Base-by-base conservation (phyloP, 176 grass and related monocot species). In the Metroxylon sagu region DNA sequence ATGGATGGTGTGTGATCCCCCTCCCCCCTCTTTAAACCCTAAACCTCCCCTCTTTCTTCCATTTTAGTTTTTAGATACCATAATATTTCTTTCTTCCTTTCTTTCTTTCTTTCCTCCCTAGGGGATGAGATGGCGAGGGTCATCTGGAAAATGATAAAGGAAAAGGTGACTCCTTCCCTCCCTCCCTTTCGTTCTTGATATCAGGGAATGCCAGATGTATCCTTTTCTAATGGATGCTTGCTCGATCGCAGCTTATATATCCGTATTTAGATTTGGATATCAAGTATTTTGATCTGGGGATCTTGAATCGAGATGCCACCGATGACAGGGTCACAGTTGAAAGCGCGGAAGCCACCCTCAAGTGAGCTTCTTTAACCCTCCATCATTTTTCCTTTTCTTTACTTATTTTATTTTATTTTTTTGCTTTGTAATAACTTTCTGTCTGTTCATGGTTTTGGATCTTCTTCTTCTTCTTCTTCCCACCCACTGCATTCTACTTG, bases 111-210 rank as follows among this genome's bases (percentile, higher is more conserved):
- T 7, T 43, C 7, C 35, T 43, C 14, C 35, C 35, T 72, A 97
- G 93, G 93, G 16, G 93, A 97, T 84, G 93, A 97, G 75, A 97
- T 97, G 93, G 85, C 93, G 56, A 74, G 84, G 62, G 87, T 97
- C 18, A 91, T 97, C 18, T 97, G 93, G 93, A 91, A 72, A 57
- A 73, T 83, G 81, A 88, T 97, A 59, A 97, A 97, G 70, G 93
- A 97, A 60, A 97, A 97, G 84, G 93, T 91, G 53, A 49, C 5
- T 3, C 25, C 16, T 1, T 23, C 21, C 21, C 21, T 23, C 21
- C 1, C 6, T 31, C 31, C 26, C 31, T 54, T 3, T 43, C 6
- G 51, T 27, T 55, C 35, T 10, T 43, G 35, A 43, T 43, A 43
- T 43, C 10, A 2, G 35, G 10, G 35, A 14, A 6, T 7, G 1